phyloP scores from a whole-genome alignment of 306 rosid species.

The apple (Malus domestica) region DNA sequence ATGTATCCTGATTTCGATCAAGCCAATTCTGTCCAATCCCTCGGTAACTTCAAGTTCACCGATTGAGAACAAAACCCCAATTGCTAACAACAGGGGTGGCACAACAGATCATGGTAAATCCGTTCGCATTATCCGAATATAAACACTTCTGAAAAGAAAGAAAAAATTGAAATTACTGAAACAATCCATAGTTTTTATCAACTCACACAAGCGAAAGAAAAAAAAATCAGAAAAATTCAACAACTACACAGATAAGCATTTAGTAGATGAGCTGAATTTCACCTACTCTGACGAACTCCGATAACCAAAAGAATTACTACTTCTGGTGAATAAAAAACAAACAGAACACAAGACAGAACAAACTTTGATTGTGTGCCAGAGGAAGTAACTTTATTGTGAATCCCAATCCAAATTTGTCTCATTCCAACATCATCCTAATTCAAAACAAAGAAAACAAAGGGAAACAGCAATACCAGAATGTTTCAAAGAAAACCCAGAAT shows the following conservation, averaged over 20 bases:
- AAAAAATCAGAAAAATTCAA: not conserved
- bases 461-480: not conserved
- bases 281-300: conserved; percentile 6
- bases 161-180: not conserved
- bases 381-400: not conserved
- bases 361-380: not conserved
- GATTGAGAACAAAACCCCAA: conserved; percentile 9
- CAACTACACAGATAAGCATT: not conserved
- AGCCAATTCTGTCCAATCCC: conserved; percentile 9
- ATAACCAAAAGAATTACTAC: not conserved
- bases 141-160: conserved; percentile 23
- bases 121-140: conserved; percentile 7
- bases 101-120: not conserved
- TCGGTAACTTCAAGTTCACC: conserved; percentile 13
- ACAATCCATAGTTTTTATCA: not conserved
- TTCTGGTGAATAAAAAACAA: not conserved
- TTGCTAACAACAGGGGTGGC: conserved; percentile 4
- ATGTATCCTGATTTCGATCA: conserved; percentile 35
- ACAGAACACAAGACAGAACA: not conserved
- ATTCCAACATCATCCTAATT: not conserved
- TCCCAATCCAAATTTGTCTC: not conserved
- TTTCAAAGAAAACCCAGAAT: conserved; percentile 3
- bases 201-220: not conserved
- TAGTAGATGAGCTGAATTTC: not conserved
- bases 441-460: not conserved